Evolutionary conservation across 176 grass and related monocot species (phyloP), one percentile per base, ranked within the genome.

Genomic region (Alopecurus myosuroides): DNA sequence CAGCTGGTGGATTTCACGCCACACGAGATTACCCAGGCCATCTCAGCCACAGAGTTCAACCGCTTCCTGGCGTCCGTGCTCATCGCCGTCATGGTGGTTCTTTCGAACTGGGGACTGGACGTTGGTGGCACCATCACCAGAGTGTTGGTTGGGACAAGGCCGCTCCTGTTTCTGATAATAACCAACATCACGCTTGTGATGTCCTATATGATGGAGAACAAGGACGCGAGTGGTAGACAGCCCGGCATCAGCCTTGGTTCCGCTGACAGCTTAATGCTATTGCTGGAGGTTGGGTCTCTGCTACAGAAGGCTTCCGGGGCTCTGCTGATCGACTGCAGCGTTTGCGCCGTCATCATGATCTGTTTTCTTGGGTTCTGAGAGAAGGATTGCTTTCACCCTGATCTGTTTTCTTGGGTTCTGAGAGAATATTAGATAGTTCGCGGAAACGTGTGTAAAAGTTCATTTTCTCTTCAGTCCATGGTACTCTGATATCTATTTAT

Each of bases 321-420:
- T 45, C 69, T 91, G 61, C 80, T 92, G 55, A 94, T 99, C 52
- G 97, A 99, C 81, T 88, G 77, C 66, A 92, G 91, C 52, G 82
- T 95, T 78, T 98, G 88, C 19, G 86, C 91, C 25, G 88, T 94
- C 63, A 92, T 94, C 31, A 88, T 96, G 83, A 86, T 99, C 22
- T 94, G 88, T 81, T 91, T 85, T 83, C 77, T 95, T 80, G 75
- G 87, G 45, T 49, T 98, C 74, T 92, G 84, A 92, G 31, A 35
- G 60, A 66, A 53, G 53, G 68, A n/a, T 34, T 14, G 61, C 61
- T 64, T 64, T 64, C 39, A 28, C 39, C 68, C n/a, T 26, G 22
- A 39, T 70, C 25, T 48, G 23, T 74, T 74, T 30, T 49, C 37
- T 31, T 74, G 70, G 12, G 18, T 48, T 74, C 42, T 74, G 14